A percentile compares a stretch with the other conserved stretches of the same genome.
phyloP scores from a whole-genome alignment of 176 grass and related monocot species.

The Rhynchospora pubera region DNA sequence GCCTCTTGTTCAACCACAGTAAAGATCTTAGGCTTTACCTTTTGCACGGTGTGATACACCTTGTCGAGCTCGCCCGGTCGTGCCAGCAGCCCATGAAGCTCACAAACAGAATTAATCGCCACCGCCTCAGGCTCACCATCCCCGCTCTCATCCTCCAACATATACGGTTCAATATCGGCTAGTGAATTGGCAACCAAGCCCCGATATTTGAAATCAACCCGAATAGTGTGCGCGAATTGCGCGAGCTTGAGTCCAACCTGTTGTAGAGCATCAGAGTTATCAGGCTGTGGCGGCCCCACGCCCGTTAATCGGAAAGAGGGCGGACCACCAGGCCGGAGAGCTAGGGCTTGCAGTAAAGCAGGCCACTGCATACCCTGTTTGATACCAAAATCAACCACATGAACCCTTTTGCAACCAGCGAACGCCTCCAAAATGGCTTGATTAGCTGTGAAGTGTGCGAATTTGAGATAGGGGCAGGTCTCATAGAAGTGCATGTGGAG shows the following conservation, averaged over 20 bases:
- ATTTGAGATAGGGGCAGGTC: constrained; percentile 95
- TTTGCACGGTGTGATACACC: constrained; percentile 59
- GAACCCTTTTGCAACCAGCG: constrained; percentile 66
- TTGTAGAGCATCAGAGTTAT: constrained; percentile 72
- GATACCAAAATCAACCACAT: constrained; percentile 92
- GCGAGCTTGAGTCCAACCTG: constrained; percentile 85
- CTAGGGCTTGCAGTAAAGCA: constrained; percentile 82
- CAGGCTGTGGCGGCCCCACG: constrained; percentile 70
- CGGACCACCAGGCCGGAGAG: constrained; percentile 64
- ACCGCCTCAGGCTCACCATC: constrained; percentile 63
- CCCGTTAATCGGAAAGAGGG: constrained; percentile 82
- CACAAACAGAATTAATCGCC: constrained; percentile 78
- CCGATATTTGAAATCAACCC: constrained; percentile 81
- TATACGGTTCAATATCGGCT: constrained; percentile 74
- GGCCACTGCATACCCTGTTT: constrained; percentile 99
- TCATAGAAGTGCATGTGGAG: constrained; percentile 96
- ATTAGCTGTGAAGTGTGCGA: constrained; percentile 99
- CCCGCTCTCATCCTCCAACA: constrained; percentile 43
- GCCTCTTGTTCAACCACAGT: constrained; percentile 93
- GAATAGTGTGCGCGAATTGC: constrained; percentile 67
- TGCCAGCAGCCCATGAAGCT: constrained; percentile 72
- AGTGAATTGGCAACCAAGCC: constrained; percentile 66
- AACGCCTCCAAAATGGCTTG: constrained; percentile 96
- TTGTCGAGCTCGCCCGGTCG: constrained; percentile 72
- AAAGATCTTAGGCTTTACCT: constrained; percentile 66